A percentile compares a stretch with the other conserved stretches of the same genome.
Conservation (phyloP, 768 basidiomycete species). For the Tulasnella sp. region DNA sequence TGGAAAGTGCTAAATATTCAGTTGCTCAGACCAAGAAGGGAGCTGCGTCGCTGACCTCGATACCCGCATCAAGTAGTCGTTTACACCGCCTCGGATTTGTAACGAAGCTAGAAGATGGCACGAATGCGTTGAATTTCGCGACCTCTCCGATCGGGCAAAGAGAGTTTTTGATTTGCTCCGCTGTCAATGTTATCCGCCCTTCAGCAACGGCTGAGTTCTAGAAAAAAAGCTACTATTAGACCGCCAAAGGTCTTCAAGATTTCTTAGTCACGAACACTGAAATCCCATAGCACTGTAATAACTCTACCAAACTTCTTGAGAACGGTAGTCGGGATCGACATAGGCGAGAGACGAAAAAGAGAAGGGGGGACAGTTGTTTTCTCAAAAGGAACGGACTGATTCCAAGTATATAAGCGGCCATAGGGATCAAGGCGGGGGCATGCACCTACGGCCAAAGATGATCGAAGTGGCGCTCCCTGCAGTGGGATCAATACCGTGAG, state of each 20-base stretch:
- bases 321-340: background rate
- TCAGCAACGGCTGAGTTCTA: background rate
- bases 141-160: background rate
- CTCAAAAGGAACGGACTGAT: too few relatives aligned
- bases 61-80: background rate
- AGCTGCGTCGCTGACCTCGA: background rate
- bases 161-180: background rate
- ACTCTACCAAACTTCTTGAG: background rate
- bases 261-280: background rate
- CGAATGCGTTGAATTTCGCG: background rate
- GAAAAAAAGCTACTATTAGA: background rate
- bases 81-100: background rate
- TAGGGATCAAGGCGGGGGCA: background rate
- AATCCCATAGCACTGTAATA: background rate
- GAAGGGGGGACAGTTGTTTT: background rate
- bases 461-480: background rate
- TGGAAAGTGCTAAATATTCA: background rate
- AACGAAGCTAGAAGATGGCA: background rate
- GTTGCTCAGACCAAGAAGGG: background rate
- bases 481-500: background rate
- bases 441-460: background rate
- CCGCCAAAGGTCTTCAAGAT: background rate
- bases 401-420: too few relatives aligned
- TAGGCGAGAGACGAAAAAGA: background rate
- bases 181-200: background rate